Evolutionary conservation across 2,329 filamentous ascomycete species (phyloP), one percentile per base, ranked within the genome.

Genomic region (Fusarium lyarnte): DNA sequence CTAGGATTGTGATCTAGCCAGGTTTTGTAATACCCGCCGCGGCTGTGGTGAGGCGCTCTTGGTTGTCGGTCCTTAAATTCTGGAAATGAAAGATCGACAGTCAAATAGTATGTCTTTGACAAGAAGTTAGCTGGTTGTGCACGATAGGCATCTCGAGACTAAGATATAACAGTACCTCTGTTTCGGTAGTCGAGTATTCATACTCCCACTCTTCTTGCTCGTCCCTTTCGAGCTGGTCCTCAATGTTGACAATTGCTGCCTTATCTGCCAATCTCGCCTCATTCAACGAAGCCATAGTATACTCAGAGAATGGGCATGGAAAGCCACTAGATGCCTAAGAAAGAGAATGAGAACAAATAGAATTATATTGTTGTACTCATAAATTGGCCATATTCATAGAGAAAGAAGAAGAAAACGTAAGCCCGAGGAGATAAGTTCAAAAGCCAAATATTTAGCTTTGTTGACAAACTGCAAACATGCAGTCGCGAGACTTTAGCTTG

Each of bases 141-240:
- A 25, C n/a, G 27, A 25, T 38, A 13, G 29, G 35, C 17, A 19
- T 55, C 41, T 39, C 14, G 43, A 13, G 17, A 47, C 45, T 35
- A 35, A 46, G 51, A 19, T 17, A 23, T 14, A 35, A 52, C 35
- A 38, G 39, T 31, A 88, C 89, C 84, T 92, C 90, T 19, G 85
- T 90, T 75, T 92, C 89, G 0, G 88, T 90, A 6, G 83, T 80
- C 0, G 90, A 91, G 76, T 92, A 92, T 73, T 92, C 90, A 72
- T 91, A 91, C 76, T 92, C 90, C 88, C 89, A 92, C 55, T 90
- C 89, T 53, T 91, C 87, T 66, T 90, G 84, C 10, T 85, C 86
- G 33, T 84, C 82, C 14, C 69, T 67, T 29, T 71, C 63, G 21
- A 78, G 62, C 41, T 79, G 73, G n/a, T 79, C 75, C 36, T 82